Evolutionary conservation across 768 basidiomycete genomes (phyloP).

Genomic region (Chalciporus sphaerocephalus): DNA sequence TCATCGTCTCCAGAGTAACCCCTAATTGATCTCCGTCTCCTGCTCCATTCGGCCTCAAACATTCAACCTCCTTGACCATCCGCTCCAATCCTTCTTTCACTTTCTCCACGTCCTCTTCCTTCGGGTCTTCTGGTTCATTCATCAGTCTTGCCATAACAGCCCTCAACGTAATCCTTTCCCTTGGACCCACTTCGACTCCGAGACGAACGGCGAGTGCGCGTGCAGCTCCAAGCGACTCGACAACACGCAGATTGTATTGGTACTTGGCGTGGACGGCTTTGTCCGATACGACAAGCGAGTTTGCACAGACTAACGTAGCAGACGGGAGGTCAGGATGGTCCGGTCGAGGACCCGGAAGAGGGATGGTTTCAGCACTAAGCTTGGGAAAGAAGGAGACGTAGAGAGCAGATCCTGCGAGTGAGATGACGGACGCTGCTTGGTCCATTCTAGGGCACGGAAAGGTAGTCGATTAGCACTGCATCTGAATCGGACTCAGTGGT

Average conservation of each 20-base stretch:
- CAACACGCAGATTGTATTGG: constrained; percentile 85
- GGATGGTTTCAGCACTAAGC: constrained; percentile 61
- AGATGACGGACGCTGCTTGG: constrained; percentile 85
- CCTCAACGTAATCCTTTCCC: constrained; percentile 55
- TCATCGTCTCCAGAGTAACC: constrained; percentile 72
- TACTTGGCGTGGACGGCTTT: constrained; percentile 73
- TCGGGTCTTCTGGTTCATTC: constrained; percentile 39
- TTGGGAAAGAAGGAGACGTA: constrained; percentile 80
- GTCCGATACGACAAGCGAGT: constrained; percentile 73
- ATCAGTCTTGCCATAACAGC: constrained; percentile 60
- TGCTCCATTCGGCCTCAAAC: constrained; percentile 43
- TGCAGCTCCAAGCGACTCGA: constrained; percentile 83
- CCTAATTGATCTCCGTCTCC: constrained; percentile 47
- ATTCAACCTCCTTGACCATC: constrained; percentile 46
- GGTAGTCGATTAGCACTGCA: constrained; percentile 5
- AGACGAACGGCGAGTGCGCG: constrained; percentile 64
- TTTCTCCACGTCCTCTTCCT: constrained; percentile 38
- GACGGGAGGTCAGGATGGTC: constrained; percentile 22
- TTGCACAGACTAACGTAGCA: constrained; percentile 28
- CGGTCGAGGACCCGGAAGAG: constrained; percentile 44
- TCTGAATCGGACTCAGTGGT: not conserved
- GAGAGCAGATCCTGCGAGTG: constrained; percentile 61
- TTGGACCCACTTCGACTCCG: constrained; percentile 36
- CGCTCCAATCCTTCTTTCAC: constrained; percentile 46
- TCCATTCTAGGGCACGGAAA: constrained; percentile 60